A percentile compares a stretch with the other conserved stretches of the same genome.
phyloP scores from a whole-genome alignment of 1,284 basidiomycete genomes.

The Kwoniella shivajii region DNA sequence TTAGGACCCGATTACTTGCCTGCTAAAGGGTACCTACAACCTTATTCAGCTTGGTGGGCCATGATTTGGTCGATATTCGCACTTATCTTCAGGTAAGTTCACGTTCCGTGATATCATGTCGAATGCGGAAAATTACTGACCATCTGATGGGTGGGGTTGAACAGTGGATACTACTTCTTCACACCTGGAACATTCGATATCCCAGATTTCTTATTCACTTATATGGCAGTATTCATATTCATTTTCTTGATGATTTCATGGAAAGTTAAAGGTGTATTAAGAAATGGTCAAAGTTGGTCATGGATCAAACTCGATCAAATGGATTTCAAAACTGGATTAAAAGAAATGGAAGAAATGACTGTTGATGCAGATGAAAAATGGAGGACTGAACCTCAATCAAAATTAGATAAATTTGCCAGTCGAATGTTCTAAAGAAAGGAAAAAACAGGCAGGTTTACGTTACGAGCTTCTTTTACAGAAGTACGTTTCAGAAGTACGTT shows the following conservation, averaged over 20 bases:
- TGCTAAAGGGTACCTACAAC: constrained; percentile 9
- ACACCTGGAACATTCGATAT: constrained; percentile 14
- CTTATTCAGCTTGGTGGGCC: constrained; percentile 13
- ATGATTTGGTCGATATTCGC: constrained; percentile 7
- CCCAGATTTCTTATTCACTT: constrained; percentile 23
- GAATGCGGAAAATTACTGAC: not conserved
- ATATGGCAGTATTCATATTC: constrained; percentile 23
- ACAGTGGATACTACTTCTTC: constrained; percentile 19
- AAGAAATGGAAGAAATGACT: constrained; percentile 21
- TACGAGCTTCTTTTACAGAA: too few species aligned
- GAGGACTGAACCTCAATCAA: not conserved
- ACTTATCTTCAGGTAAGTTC: constrained; percentile 5
- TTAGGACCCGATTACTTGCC: constrained; percentile 7
- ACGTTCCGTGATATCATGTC: not conserved
- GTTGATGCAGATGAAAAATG: constrained; percentile 11
- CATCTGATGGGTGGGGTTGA: not conserved
- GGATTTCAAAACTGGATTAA: constrained; percentile 18
- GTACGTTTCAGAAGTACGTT: too few species aligned
- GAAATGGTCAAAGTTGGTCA: not conserved
- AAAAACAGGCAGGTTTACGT: too few species aligned
- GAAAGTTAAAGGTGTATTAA: constrained; percentile 13
- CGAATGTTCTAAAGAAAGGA: constrained; percentile 3
- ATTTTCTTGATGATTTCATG: constrained; percentile 11
- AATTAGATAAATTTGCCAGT: not conserved
- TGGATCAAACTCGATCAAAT: constrained; percentile 14